These are phyloP conservation scores for Heimioporus sp. DNA, from an alignment of 768 basidiomycete genomes.

Conservation along the genomic window DNA sequence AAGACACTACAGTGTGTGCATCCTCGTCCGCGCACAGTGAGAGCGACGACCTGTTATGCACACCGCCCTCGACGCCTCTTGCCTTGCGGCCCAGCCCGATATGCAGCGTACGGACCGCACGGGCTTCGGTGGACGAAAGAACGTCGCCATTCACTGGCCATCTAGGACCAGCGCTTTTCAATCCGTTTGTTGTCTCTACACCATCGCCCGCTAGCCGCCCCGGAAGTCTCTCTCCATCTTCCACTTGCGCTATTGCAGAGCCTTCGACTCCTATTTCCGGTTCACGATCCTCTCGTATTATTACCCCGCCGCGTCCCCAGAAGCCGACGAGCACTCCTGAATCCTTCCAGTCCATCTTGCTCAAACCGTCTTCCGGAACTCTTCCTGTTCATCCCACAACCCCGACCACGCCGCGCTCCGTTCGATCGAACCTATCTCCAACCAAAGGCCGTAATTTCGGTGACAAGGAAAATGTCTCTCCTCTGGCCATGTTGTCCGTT, in stretches of 20 bases:
- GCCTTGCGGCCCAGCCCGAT: neutral
- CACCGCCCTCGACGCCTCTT: conserved; percentile 7
- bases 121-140: neutral
- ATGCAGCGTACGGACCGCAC: conserved; percentile 1
- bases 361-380: conserved; percentile 23
- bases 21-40: conserved; percentile 1
- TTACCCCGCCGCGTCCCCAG: conserved; percentile 38
- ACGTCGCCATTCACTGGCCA: conserved; percentile 24
- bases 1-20: conserved; percentile 8
- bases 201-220: conserved; percentile 2
- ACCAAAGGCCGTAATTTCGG: conserved; percentile 37
- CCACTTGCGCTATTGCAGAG: conserved; percentile 1
- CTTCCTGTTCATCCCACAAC: conserved; percentile 25
- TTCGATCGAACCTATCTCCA: conserved; percentile 27
- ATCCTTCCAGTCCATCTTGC: conserved; percentile 30
- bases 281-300: conserved; percentile 20
- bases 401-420: conserved; percentile 35
- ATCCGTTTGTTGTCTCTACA: neutral
- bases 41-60: conserved; percentile 7
- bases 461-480: conserved; percentile 65
- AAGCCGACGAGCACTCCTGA: conserved; percentile 32
- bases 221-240: conserved; percentile 5
- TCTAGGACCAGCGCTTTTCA: conserved; percentile 30
- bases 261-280: conserved; percentile 28
- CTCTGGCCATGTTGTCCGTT: conserved; percentile 36